These are phyloP conservation scores for Microdochium paspali DNA, from an alignment of 2,329 filamentous ascomycete genomes.

Conservation along the genomic window DNA sequence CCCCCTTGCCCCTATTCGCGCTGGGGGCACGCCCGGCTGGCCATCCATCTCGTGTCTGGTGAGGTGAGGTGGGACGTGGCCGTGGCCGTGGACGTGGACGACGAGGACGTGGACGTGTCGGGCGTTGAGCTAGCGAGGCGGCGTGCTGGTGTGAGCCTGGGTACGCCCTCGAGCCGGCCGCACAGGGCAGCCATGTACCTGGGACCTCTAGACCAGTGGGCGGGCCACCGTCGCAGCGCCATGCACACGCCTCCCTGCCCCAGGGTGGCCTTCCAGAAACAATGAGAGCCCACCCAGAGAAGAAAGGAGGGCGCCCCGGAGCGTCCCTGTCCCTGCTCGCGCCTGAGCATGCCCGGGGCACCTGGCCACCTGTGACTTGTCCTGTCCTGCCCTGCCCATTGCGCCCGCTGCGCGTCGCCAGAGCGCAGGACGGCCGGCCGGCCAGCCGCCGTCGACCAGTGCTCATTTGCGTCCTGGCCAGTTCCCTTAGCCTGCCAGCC, in stretches of 20 bases:
- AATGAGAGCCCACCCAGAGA: background rate
- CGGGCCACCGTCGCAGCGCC: background rate
- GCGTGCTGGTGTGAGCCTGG: background rate
- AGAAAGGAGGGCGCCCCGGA: background rate
- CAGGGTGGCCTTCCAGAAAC: conserved; percentile 1
- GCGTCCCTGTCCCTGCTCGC: background rate
- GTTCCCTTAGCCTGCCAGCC: background rate
- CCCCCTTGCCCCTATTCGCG: background rate
- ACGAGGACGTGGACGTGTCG: background rate
- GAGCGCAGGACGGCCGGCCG: background rate
- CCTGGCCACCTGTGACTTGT: background rate
- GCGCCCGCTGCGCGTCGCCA: background rate
- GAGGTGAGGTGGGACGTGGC: too few species aligned
- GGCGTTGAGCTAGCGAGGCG: background rate
- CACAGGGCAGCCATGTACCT: background rate
- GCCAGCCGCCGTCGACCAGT: background rate
- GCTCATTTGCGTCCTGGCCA: background rate
- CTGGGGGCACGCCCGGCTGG: background rate
- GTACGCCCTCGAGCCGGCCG: background rate
- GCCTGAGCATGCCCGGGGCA: background rate
- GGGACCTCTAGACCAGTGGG: background rate
- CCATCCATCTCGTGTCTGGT: background rate
- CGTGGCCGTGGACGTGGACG: background rate
- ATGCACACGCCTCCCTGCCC: background rate
- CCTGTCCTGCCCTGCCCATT: background rate